Percentiles rank a stretch among this genome's conserved stretches.
These are phyloP conservation scores for Claviceps paspali DNA, from an alignment of 2,329 filamentous ascomycete genomes.

Conservation along the genomic window DNA sequence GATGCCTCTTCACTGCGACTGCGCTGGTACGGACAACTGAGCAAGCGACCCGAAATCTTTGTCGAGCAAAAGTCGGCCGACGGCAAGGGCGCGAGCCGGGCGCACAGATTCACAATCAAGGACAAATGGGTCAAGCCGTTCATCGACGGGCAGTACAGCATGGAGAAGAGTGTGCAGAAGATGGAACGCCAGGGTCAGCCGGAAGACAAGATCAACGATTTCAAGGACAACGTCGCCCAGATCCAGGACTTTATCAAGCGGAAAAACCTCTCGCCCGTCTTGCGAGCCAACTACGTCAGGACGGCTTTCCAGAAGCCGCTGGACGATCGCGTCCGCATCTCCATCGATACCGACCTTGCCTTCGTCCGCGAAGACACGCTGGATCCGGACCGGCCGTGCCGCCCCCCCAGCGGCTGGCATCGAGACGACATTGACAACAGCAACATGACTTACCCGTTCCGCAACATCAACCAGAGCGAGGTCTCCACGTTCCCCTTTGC, in stretches of 20 bases:
- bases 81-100: conserved; percentile 60
- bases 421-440: conserved; percentile 73
- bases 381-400: conserved; percentile 71
- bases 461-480: conserved; percentile 75
- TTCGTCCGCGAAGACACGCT: conserved; percentile 70
- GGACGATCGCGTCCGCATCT: conserved; percentile 79
- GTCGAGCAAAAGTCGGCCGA: conserved; percentile 82
- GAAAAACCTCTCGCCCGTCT: conserved; percentile 63
- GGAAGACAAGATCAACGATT: conserved; percentile 47
- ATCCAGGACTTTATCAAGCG: conserved; percentile 70
- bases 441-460: conserved; percentile 77
- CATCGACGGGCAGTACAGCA: conserved; percentile 71
- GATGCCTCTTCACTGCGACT: conserved; percentile 73
- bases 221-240: conserved; percentile 56
- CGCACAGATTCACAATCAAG: conserved; percentile 73
- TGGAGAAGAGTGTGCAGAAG: conserved; percentile 82
- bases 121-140: conserved; percentile 86
- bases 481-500: conserved; percentile 83
- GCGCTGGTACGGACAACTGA: conserved; percentile 81
- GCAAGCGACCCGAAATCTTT: conserved; percentile 61
- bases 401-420: conserved; percentile 82
- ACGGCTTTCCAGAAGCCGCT: conserved; percentile 94
- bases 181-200: conserved; percentile 64
- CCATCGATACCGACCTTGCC: conserved; percentile 81
- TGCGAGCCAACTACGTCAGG: conserved; percentile 85